phyloP scores from a whole-genome alignment of 768 basidiomycete genomes.

The Tricholoma hemisulphureum region DNA sequence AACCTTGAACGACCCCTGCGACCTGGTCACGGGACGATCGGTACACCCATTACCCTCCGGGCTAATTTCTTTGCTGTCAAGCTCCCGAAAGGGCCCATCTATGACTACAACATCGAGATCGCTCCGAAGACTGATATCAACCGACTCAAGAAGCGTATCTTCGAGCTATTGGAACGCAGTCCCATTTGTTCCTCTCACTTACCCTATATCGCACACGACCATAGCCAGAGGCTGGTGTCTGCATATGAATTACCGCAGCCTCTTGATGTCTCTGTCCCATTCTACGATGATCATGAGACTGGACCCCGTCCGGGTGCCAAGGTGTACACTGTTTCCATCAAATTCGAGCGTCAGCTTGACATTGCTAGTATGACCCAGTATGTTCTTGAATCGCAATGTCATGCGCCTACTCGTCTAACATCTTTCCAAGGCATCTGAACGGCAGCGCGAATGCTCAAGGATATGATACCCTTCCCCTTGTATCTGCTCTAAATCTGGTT shows the following conservation, averaged over 20 bases:
- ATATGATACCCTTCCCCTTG: slow-evolving; percentile 47
- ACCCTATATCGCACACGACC: slow-evolving; percentile 52
- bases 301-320: slow-evolving; percentile 36
- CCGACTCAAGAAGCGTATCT: slow-evolving; percentile 48
- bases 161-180: slow-evolving; percentile 50
- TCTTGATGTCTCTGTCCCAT: slow-evolving; percentile 38
- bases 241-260: slow-evolving; percentile 45
- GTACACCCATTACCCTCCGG: slow-evolving; percentile 47
- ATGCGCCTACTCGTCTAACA: background rate
- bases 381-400: slow-evolving; percentile 6
- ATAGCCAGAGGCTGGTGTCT: slow-evolving; percentile 45
- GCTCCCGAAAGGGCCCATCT: slow-evolving; percentile 44
- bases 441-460: slow-evolving; percentile 43
- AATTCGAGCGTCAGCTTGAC: slow-evolving; percentile 40
- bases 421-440: slow-evolving; percentile 44
- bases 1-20: slow-evolving; percentile 45
- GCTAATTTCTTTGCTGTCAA: slow-evolving; percentile 63
- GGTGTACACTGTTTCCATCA: slow-evolving; percentile 43
- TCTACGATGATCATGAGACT: slow-evolving; percentile 42
- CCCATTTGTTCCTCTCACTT: slow-evolving; percentile 34
- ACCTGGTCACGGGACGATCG: slow-evolving; percentile 55
- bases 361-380: slow-evolving; percentile 34
- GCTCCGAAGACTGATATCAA: slow-evolving; percentile 45
- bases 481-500: slow-evolving; percentile 60
- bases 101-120: slow-evolving; percentile 58